Base-by-base conservation (phyloP, 108 stramenopile species). In the Pseudonitzschia pungens region DNA sequence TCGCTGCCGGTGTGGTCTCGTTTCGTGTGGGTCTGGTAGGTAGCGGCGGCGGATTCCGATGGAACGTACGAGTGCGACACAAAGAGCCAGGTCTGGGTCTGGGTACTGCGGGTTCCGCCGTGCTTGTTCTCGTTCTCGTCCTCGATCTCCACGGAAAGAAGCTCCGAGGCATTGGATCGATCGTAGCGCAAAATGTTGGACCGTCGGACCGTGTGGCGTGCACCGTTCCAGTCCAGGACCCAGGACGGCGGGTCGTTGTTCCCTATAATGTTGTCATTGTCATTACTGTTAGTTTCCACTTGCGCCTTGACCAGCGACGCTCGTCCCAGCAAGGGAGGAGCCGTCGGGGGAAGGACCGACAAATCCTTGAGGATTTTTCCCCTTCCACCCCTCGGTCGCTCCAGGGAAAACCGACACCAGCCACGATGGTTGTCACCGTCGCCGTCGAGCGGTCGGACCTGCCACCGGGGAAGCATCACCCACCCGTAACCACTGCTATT, bases 291-390 rank as follows among this genome's bases (percentile, higher is more conserved):
- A n/a, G 36, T 6, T 2, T 36, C 36, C 4, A 2, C 36, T 6
- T 36, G 36, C 2, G 41, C 21, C 33, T 54, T 68, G 9, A 50
- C 10, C 11, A 68, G 45, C 0, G 43, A 10, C 22, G 66, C 66
- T 68, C 66, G 41, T 44, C 66, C 66, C 66, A 68, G 9, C 26
- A 68, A 51, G 24, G 66, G 66, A 44, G 66, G 66, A 48, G 66
- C 66, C 26, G 66, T 68, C 26, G 0, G 20, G 20, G 66, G 66
- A 43, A 68, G 33, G 20, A 68, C 66, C 18, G 66, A 12, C 66
- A 68, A 68, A 48, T 68, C 66, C 26, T 68, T 48, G 14, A 50
- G 22, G 45, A 68, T 51, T 24, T 26, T 48, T 18, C 26, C 44
- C n/a, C 0, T 16, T 24, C 66, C 66, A 48, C 44, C 66, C 22